These are phyloP conservation scores for Chalciporus pseudorubinellus DNA, from an alignment of 768 basidiomycete species.

Conservation along the genomic window DNA sequence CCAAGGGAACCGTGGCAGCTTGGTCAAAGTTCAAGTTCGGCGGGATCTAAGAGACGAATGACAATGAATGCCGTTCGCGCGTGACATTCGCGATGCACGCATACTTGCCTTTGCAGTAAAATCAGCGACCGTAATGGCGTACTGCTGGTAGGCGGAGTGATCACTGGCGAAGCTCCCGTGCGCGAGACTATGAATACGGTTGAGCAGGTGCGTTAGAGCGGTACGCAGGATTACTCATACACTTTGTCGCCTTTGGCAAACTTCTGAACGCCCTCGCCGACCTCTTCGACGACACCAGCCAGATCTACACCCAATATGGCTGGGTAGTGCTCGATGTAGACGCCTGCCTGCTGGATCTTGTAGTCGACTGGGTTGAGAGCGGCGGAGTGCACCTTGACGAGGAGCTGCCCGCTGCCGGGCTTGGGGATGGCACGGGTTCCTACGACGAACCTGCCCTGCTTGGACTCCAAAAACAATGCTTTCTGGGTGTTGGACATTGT, in stretches of 20 bases:
- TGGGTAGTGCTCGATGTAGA: constrained; percentile 35
- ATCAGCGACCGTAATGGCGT: constrained; percentile 31
- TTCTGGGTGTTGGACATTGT: constrained; percentile 30
- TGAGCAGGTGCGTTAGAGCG: neutral
- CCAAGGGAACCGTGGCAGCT: constrained; percentile 47
- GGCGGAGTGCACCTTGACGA: constrained; percentile 39
- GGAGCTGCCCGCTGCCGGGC: constrained; percentile 39
- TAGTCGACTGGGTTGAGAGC: constrained; percentile 51
- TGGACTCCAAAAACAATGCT: constrained; percentile 26
- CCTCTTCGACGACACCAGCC: constrained; percentile 38
- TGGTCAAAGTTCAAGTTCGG: constrained; percentile 41
- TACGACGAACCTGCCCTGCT: constrained; percentile 32
- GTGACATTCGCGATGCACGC: neutral
- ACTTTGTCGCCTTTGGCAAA: constrained; percentile 42
- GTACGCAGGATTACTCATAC: constrained; percentile 21
- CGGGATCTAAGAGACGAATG: constrained; percentile 38
- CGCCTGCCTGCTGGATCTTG: constrained; percentile 32
- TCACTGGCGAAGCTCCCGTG: constrained; percentile 34
- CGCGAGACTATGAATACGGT: constrained; percentile 10
- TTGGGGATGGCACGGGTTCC: constrained; percentile 24
- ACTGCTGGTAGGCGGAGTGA: constrained; percentile 40
- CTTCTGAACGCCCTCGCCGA: constrained; percentile 36
- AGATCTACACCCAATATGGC: constrained; percentile 35
- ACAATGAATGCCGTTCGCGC: neutral
- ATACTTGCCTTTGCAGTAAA: constrained; percentile 37